Percentiles rank a stretch among this genome's conserved stretches.
phyloP scores from a whole-genome alignment of 176 grass and related monocot species.

The Zoysia japonica region DNA sequence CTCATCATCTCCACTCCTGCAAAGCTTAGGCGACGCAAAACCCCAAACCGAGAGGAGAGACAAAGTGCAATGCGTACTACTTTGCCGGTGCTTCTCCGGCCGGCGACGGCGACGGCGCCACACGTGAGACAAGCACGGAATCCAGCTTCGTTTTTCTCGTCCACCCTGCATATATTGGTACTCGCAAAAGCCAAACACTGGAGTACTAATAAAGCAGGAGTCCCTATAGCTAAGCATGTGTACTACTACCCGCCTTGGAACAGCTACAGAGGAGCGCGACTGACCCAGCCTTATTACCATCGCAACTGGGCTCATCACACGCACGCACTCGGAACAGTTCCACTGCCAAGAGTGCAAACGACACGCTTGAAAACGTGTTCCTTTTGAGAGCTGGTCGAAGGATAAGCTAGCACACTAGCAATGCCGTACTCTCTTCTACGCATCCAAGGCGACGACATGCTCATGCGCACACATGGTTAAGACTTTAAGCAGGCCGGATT shows the following conservation, averaged over 20 bases:
- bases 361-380: constrained; percentile 7
- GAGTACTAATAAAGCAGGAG: neutral
- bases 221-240: neutral
- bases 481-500: too few species aligned
- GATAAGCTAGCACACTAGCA: too few species aligned
- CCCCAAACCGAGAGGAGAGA: constrained; percentile 21
- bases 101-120: constrained; percentile 6
- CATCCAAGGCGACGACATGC: too few species aligned
- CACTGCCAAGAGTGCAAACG: neutral
- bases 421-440: too few species aligned
- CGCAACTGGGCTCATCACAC: constrained; percentile 37
- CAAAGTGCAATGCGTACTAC: too few species aligned
- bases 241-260: constrained; percentile 33
- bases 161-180: constrained; percentile 21
- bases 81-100: too few species aligned
- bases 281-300: constrained; percentile 39
- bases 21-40: neutral
- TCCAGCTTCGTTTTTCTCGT: constrained; percentile 32
- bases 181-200: constrained; percentile 41
- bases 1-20: neutral
- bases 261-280: neutral
- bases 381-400: constrained; percentile 19
- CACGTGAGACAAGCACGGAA: constrained; percentile 61
- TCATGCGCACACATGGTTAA: too few species aligned
- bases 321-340: neutral